phyloP scores from a whole-genome alignment of 129 eudicot genomes.

The Chrysanthemum lavandulifolium region DNA sequence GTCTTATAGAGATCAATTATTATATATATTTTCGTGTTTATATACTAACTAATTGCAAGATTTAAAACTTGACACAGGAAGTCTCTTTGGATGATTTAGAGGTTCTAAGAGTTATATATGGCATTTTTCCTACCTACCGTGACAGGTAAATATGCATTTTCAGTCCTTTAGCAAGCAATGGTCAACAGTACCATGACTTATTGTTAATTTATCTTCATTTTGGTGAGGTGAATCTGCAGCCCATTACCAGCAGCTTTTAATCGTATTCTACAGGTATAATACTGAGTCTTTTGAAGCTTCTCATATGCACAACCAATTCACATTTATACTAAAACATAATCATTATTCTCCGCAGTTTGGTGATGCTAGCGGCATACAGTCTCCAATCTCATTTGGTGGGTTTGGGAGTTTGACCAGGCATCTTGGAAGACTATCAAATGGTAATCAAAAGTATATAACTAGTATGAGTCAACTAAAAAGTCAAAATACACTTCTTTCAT shows the following conservation, averaged over 20 bases:
- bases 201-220: constrained; percentile 9
- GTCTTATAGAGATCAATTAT: constrained; percentile 4
- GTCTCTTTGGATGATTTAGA: constrained; percentile 71
- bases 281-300: constrained; percentile 28
- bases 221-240: constrained; percentile 45
- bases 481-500: constrained; percentile 19
- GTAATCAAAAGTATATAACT: constrained; percentile 29
- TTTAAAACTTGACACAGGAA: constrained; percentile 47
- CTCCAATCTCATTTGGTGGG: constrained; percentile 98
- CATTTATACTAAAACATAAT: not conserved
- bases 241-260: constrained; percentile 93
- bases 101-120: constrained; percentile 85
- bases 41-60: constrained; percentile 18
- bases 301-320: constrained; percentile 8
- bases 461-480: not conserved
- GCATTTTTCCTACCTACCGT: constrained; percentile 92
- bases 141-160: constrained; percentile 61
- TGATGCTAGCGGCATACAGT: constrained; percentile 98
- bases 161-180: not conserved
- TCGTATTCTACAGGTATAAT: constrained; percentile 86
- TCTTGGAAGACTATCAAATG: constrained; percentile 80
- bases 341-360: constrained; percentile 65
- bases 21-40: not conserved
- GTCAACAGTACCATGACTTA: constrained; percentile 1
- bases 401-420: constrained; percentile 99